These are phyloP conservation scores for Colletotrichum sp. DNA, from an alignment of 2,329 filamentous ascomycete species.

Conservation along the genomic window DNA sequence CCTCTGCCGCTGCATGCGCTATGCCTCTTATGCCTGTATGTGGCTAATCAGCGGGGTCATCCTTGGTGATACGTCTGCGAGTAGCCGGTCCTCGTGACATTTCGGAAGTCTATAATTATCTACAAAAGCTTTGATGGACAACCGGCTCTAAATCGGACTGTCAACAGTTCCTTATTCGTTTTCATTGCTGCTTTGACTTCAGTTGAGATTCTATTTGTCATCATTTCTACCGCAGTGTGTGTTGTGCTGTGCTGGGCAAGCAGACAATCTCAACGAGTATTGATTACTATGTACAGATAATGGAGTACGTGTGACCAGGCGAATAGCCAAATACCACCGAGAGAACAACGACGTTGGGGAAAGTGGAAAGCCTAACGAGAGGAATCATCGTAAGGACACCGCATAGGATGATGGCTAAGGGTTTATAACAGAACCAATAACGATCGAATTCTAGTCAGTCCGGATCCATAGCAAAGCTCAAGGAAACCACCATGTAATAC, in stretches of 20 bases:
- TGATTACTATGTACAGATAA: neutral
- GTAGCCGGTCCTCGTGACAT: neutral
- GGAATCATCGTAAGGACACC: neutral
- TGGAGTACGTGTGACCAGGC: neutral
- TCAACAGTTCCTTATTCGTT: neutral
- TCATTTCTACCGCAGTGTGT: neutral
- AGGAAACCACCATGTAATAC: neutral
- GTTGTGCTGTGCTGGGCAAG: neutral
- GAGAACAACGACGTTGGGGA: neutral
- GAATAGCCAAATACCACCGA: neutral
- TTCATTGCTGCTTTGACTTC: neutral
- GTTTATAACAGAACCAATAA: rapidly evolving
- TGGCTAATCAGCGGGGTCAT: neutral
- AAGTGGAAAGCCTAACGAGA: rapidly evolving
- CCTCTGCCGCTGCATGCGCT: neutral
- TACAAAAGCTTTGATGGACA: neutral
- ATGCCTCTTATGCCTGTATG: neutral
- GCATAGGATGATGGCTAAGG: neutral
- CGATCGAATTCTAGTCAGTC: neutral
- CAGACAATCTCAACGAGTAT: neutral
- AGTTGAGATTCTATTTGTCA: neutral
- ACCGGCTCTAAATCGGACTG: neutral
- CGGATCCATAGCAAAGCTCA: neutral
- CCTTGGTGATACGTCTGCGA: neutral
- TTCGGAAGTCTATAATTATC: neutral